Conservation (phyloP, 306 rosid genomes). For the Castanea sativa region DNA sequence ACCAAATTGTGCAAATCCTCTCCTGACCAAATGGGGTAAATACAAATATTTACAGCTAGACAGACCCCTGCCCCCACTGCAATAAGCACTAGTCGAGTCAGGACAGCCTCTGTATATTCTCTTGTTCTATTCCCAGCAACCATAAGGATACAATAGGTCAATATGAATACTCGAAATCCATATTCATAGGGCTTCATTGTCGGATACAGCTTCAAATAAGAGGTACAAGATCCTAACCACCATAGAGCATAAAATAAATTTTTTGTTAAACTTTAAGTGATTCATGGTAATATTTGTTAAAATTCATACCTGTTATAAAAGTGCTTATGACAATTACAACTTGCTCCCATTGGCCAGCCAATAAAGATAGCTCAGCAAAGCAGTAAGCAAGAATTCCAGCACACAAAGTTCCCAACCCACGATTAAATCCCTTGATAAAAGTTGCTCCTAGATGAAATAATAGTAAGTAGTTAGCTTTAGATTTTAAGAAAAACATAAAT, state of each 20-base stretch:
- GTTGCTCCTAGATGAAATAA: constrained; percentile 50
- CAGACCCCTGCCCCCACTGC: constrained; percentile 63
- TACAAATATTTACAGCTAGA: constrained; percentile 50
- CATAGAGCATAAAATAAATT: not conserved
- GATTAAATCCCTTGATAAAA: constrained; percentile 66
- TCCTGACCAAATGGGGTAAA: constrained; percentile 76
- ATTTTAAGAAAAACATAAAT: not conserved
- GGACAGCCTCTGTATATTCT: constrained; percentile 48
- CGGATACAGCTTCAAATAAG: constrained; percentile 53
- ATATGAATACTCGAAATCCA: constrained; percentile 69
- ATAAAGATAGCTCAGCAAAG: constrained; percentile 40
- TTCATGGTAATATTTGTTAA: not conserved
- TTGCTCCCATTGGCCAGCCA: constrained; percentile 40
- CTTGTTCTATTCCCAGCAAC: constrained; percentile 44
- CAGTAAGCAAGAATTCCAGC: constrained; percentile 65
- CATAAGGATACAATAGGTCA: constrained; percentile 70
- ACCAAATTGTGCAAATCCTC: constrained; percentile 81
- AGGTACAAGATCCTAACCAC: constrained; percentile 49
- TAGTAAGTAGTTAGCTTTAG: not conserved
- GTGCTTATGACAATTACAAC: constrained; percentile 43
- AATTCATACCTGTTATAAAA: constrained; percentile 54
- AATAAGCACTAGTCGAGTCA: constrained; percentile 55
- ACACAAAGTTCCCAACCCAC: constrained; percentile 69
- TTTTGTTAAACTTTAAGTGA: not conserved
- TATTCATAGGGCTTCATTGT: constrained; percentile 68